A percentile compares a stretch with the other conserved stretches of the same genome.
phyloP scores from a whole-genome alignment of 352 stramenopile genomes.

The Pythium folliculosum region DNA sequence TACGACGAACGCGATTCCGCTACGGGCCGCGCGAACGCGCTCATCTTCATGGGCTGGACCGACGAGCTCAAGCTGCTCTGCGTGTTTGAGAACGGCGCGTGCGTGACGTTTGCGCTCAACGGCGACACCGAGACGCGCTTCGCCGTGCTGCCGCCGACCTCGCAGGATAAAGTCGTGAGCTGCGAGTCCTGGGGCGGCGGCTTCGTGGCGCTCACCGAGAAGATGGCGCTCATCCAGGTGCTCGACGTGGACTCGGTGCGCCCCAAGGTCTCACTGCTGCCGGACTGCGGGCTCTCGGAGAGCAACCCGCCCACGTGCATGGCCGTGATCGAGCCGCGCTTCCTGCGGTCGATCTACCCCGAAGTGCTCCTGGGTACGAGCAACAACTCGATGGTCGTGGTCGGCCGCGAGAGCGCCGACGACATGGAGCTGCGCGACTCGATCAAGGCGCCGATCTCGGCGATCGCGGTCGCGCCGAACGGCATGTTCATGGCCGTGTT shows the following conservation, averaged over 20 bases:
- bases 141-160: slow-evolving; percentile 55
- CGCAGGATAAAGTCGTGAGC: slow-evolving; percentile 78
- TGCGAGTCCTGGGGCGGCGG: slow-evolving; percentile 76
- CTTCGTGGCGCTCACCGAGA: slow-evolving; percentile 78
- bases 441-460: slow-evolving; percentile 88
- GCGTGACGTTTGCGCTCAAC: slow-evolving; percentile 67
- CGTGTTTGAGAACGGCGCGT: slow-evolving; percentile 75
- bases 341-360: slow-evolving; percentile 89
- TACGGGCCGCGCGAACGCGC: slow-evolving; percentile 39
- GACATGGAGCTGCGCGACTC: slow-evolving; percentile 87
- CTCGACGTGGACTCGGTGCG: slow-evolving; percentile 80
- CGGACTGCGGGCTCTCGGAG: slow-evolving; percentile 72
- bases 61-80: slow-evolving; percentile 80
- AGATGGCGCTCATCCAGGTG: slow-evolving; percentile 81
- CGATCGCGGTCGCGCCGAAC: slow-evolving; percentile 93
- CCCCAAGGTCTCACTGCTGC: slow-evolving; percentile 72
- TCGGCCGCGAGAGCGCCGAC: slow-evolving; percentile 66
- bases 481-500: slow-evolving; percentile 96
- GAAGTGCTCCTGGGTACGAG: slow-evolving; percentile 94
- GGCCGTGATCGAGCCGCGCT: slow-evolving; percentile 91
- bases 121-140: slow-evolving; percentile 80
- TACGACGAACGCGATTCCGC: slow-evolving; percentile 65
- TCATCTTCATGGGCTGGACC: slow-evolving; percentile 80
- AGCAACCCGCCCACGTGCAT: slow-evolving; percentile 85
- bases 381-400: slow-evolving; percentile 88